Conservation (phyloP, 495 filamentous ascomycete genomes). For the Tuber microsphaerosporum region DNA sequence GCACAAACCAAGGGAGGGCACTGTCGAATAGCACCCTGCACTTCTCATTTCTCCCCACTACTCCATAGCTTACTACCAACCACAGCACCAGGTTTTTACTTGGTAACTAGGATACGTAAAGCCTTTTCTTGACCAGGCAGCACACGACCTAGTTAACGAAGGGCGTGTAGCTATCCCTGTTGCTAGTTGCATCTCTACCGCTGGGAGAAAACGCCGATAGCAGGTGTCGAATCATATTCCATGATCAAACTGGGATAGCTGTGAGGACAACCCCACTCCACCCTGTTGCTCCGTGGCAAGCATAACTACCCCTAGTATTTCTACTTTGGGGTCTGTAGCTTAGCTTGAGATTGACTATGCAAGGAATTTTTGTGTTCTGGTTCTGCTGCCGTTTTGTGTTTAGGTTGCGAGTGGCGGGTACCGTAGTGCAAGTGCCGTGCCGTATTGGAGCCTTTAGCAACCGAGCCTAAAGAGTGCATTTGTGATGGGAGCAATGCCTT, state of each 20-base stretch:
- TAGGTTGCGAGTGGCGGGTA: neutral
- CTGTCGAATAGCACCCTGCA: neutral
- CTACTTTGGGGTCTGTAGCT: neutral
- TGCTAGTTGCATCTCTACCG: neutral
- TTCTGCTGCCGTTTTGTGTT: neutral
- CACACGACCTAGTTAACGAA: neutral
- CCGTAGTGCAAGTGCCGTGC: neutral
- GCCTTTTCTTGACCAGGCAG: neutral
- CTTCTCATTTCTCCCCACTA: neutral
- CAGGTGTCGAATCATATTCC: neutral
- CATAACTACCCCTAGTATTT: neutral
- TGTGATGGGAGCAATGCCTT: neutral
- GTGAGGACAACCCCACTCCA: neutral
- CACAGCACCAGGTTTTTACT: neutral
- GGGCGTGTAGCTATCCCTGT: neutral
- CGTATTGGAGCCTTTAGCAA: neutral
- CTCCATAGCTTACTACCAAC: neutral
- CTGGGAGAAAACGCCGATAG: neutral
- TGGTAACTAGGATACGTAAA: neutral
- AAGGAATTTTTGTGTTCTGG: neutral
- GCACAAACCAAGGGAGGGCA: neutral
- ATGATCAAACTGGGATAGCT: neutral
- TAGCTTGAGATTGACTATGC: neutral
- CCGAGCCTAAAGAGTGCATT: neutral
- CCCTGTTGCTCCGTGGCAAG: neutral